Evolutionary conservation across 140 eudicot genomes (phyloP), one percentile per base, ranked within the genome.

Genomic region (Erigeron philadelphicus): DNA sequence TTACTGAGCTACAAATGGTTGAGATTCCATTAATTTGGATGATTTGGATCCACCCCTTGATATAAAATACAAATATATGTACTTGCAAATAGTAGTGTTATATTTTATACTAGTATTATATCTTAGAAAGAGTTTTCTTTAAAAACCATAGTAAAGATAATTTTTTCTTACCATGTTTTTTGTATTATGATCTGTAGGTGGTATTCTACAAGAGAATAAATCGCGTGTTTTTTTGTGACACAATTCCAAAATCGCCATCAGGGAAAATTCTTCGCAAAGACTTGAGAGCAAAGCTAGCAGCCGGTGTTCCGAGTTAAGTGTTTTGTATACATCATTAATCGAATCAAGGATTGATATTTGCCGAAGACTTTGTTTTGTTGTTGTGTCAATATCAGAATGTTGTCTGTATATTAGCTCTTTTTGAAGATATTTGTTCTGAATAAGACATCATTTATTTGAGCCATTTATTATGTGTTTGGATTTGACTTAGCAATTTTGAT

Each of bases 231-330:
- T 92, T 92, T 72, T 74, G 78, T 1, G 90, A 92, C 19, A 21
- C 86, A 3, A 84, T 92, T 21, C 96, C 98, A 5, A 92, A 86
- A 66, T 81, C 93, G 9, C 95, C 98, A 67, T 66, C 98, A 0
- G 98, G 98, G 10, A 92, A 92, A 75, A 92, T 92, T 53, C 84
- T 92, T 66, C 88, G 98, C 41, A 92, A 88, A 80, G 96, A 88
- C 59, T 81, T 88, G 71, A 82, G 96, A 84, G 86, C 95, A 9
- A 84, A 80, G 75, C 72, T 88, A 55, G 95, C 86, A 2, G 81
- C 94, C 2, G 87, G 86, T 7, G 75, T 78, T 52, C 78, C 93
- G 25, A 73, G 71, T 58, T 84, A 71, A 71, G 44, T 75, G 57
- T 55, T 17, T 64, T 19, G 19, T 44, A 64, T 53, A 67, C 60